Conservation (phyloP, 352 stramenopile species). For the Stramenopiles sp. region DNA sequence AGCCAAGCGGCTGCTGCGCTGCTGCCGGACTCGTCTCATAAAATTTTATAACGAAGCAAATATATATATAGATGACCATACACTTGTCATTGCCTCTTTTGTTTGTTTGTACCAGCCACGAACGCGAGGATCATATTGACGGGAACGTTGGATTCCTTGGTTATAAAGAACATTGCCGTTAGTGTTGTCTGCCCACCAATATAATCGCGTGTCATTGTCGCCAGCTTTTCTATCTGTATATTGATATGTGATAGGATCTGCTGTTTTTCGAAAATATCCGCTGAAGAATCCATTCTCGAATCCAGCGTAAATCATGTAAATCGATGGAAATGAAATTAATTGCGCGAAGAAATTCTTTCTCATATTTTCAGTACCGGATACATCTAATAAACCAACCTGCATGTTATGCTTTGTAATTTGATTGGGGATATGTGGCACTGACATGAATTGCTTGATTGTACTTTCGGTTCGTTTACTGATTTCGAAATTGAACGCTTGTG, state of each 20-base stretch:
- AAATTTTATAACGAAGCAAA: too few species aligned
- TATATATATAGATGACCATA: constrained; percentile 7
- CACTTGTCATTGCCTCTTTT: not conserved
- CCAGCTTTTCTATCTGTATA: not conserved
- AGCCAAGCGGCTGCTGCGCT: too few species aligned
- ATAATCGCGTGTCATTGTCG: not conserved
- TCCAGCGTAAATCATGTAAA: constrained; percentile 8
- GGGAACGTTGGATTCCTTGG: not conserved
- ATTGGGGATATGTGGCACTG: not conserved
- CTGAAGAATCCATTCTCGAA: constrained; percentile 6
- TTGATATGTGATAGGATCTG: not conserved
- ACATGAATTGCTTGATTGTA: constrained; percentile 9
- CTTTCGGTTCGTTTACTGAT: constrained; percentile 3
- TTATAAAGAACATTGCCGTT: not conserved
- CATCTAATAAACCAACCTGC: not conserved
- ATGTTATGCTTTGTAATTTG: not conserved
- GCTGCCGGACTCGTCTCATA: too few species aligned
- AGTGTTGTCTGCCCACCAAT: not conserved
- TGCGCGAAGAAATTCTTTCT: constrained; percentile 1
- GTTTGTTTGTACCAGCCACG: constrained; percentile 7
- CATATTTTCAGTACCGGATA: not conserved
- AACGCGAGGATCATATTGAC: not conserved
- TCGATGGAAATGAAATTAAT: not conserved
- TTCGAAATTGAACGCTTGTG: constrained; percentile 1
- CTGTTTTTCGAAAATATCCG: constrained; percentile 2